Percentiles rank a stretch among this genome's conserved stretches.
phyloP scores from a whole-genome alignment of 768 basidiomycete genomes.

The Kockovaella imperatae region DNA sequence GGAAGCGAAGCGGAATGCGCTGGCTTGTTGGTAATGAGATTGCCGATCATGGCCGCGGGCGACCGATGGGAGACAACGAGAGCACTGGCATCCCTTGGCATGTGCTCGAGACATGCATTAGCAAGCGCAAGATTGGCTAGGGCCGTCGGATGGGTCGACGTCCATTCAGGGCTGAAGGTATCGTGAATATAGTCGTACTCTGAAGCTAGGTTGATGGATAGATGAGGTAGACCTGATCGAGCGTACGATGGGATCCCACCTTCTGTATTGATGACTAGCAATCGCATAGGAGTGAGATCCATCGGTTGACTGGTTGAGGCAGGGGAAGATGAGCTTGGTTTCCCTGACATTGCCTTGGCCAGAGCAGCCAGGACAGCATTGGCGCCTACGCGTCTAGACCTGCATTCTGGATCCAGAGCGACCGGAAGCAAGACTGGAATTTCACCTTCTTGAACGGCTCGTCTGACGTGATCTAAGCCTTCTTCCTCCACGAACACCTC shows the following conservation, averaged over 20 bases:
- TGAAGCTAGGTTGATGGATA: conserved; percentile 85
- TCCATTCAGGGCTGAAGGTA: conserved; percentile 75
- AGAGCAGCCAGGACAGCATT: conserved; percentile 85
- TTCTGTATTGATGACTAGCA: conserved; percentile 95
- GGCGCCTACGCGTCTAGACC: conserved; percentile 73
- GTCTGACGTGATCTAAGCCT: conserved; percentile 75
- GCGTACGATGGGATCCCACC: conserved; percentile 98
- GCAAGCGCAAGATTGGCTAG: conserved; percentile 79
- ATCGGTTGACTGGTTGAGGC: conserved; percentile 28
- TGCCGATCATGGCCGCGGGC: conserved; percentile 87
- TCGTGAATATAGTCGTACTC: conserved; percentile 77
- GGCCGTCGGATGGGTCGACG: conserved; percentile 68
- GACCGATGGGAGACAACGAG: conserved; percentile 97
- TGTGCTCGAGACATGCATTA: conserved; percentile 74
- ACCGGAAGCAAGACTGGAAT: conserved; percentile 93
- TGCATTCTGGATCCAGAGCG: conserved; percentile 81
- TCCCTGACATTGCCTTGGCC: conserved; percentile 66
- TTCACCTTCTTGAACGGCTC: conserved; percentile 84
- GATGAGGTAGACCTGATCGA: conserved; percentile 85
- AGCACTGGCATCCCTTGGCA: conserved; percentile 89
- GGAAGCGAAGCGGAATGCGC: conserved; percentile 91
- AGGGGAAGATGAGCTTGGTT: conserved; percentile 24
- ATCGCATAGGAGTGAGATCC: conserved; percentile 84
- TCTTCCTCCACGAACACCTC: conserved; percentile 57
- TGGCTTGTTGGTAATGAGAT: conserved; percentile 96